Evolutionary conservation across 306 rosid species (phyloP), one percentile per base, ranked within the genome.

Genomic region (Acacia melanoxylon): DNA sequence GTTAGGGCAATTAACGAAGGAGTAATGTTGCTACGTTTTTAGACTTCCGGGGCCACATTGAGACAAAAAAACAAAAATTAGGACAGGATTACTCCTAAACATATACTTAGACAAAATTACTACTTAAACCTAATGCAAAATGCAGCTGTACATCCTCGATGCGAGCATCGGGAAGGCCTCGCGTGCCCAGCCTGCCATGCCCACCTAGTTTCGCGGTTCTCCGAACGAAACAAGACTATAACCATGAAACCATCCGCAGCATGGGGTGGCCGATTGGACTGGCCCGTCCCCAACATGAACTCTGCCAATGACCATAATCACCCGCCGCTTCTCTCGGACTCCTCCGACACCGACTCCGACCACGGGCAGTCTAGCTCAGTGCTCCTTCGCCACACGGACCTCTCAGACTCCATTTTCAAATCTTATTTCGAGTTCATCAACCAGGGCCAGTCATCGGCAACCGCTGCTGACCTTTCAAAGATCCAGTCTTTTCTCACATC

Each of bases 401-500:
- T 93, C 82, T 93, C 97, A 33, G 80, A 79, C 19, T 89, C 99
- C 75, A 93, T 95, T 29, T 93, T 95, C 85, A 86, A 84, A 85
- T 80, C 98, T 25, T 95, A 95, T 89, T 90, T 95, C 76, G 88
- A 89, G 2, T 84, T 86, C 91, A 82, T 92, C 54, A 92, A 94
- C 76, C 86, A 86, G 44, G 93, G 95, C 78, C 86, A 86, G 62
- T 82, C 94, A 51, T 62, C 94, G 25, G 84, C 89, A 52, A 74
- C 92, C 62, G 11, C 85, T 14, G 79, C 94, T 9, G 99, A 95
- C 79, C 91, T 95, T 70, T 85, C 95, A 20, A 95, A 93, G 89
- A 95, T 95, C 91, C 98, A 91, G 63, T 88, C 98, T 5, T 95
- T 95, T 89, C 97, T 95, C 46, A 88, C 91, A 0, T 87, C 98